phyloP scores from a whole-genome alignment of 495 filamentous ascomycete genomes.

The Aspergillus olivimuriae region DNA sequence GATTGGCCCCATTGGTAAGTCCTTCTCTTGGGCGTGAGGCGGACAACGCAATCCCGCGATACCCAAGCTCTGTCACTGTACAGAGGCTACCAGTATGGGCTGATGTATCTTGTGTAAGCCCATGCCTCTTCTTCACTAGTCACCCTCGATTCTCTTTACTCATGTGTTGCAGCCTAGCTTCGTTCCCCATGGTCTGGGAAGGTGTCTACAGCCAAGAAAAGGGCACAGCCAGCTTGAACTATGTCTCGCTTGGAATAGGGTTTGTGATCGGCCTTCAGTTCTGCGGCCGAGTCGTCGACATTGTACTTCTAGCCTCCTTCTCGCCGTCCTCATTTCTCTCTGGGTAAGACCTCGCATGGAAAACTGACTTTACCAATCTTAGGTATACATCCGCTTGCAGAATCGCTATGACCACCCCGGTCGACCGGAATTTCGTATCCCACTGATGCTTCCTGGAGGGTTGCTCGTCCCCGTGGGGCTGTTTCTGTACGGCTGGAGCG shows the following conservation, averaged over 20 bases:
- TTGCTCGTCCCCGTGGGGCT: constrained; percentile 57
- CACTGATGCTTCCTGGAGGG: constrained; percentile 53
- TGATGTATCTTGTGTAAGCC: constrained; percentile 69
- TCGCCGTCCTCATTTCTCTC: too few relatives aligned
- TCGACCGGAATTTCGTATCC: constrained; percentile 62
- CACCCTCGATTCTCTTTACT: too few relatives aligned
- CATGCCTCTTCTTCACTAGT: too few relatives aligned
- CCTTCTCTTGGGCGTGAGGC: constrained; percentile 67
- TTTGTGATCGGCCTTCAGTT: constrained; percentile 61
- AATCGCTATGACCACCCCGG: constrained; percentile 49
- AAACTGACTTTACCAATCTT: too few relatives aligned
- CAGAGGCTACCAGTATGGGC: constrained; percentile 65
- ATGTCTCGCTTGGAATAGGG: constrained; percentile 64
- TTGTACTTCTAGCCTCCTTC: too few relatives aligned
- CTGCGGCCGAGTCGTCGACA: constrained; percentile 57
- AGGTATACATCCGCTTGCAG: constrained; percentile 60
- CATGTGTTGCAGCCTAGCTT: too few relatives aligned
- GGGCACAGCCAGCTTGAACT: constrained; percentile 62
- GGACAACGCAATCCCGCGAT: constrained; percentile 63
- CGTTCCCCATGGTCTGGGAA: constrained; percentile 60
- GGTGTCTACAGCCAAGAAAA: constrained; percentile 51
- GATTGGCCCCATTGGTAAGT: constrained; percentile 56
- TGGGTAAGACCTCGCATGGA: too few relatives aligned
- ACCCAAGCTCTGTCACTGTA: constrained; percentile 56
- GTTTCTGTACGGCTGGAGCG: constrained; percentile 69